Percentiles rank a stretch among this genome's conserved stretches.
These are phyloP conservation scores for Solanum aculeatissimum DNA, from an alignment of 305 asterid species.

Conservation along the genomic window DNA sequence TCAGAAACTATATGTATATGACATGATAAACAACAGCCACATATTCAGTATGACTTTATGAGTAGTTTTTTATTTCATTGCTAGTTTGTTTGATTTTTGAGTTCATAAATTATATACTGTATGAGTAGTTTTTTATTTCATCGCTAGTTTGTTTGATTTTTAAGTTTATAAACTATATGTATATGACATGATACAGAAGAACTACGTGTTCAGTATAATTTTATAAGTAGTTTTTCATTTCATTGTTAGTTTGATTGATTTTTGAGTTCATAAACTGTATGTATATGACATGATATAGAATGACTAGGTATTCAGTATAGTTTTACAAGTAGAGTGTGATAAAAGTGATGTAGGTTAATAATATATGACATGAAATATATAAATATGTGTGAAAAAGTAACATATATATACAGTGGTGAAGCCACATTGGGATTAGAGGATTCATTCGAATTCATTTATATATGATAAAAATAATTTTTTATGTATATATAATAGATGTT, in stretches of 20 bases:
- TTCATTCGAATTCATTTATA: too few species aligned
- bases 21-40: background rate
- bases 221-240: background rate
- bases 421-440: too few species aligned
- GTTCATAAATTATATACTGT: too few species aligned
- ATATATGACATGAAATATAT: too few species aligned
- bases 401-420: too few species aligned
- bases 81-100: background rate
- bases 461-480: too few species aligned
- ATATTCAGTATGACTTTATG: too few species aligned
- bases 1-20: background rate
- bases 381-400: too few species aligned
- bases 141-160: slow-evolving; percentile 1
- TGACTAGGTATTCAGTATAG: background rate
- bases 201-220: background rate
- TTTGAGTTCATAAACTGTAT: background rate
- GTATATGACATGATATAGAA: background rate
- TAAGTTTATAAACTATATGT: background rate
- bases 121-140: background rate
- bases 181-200: background rate
- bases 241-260: slow-evolving; percentile 2
- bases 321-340: background rate
- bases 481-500: too few species aligned
- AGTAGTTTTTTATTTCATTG: background rate
- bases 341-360: too few species aligned